Evolutionary conservation across 1,139 yeast genomes (phyloP), one percentile per base, ranked within the genome.

Genomic region (Diutina siamensis): DNA sequence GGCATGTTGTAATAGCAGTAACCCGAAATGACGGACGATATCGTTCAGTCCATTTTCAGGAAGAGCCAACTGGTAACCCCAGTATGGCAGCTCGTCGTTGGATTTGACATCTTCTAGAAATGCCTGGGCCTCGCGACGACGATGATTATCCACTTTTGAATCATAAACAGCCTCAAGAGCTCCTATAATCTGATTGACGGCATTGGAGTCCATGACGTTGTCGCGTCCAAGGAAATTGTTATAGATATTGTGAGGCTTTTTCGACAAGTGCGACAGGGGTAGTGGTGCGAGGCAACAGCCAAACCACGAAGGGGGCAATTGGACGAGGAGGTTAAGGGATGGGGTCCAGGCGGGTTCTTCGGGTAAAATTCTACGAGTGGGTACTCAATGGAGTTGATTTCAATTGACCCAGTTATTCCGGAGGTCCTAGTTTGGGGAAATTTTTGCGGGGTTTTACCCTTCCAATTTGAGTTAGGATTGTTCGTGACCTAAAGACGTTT

Each of bases 41-140:
- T 74, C 76, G 54, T 79, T 76, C 48, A 76, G 71, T 44, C 78
- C 76, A 51, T 80, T 80, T 44, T 76, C 76, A 8, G 72, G 71
- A 34, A 75, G 60, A 1, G 95, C 92, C 50, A 92, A 70, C 58
- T 84, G 89, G 63, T 82, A 89, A 1, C 98, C 98, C 92, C 95
- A 88, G 50, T 68, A 77, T 0, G 97, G 97, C 36, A 95, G 83
- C 58, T 88, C 94, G 13, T 82, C 85, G 51, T 83, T 80, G 40
- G 71, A 65, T 57, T 87, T 88, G 41, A 89, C 77, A 12, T 78
- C 67, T 55, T 88, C 96, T 40, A 92, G 68, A 54, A 87, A 85
- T 47, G 53, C 67, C 56, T 83, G 92, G 4, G 92, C 89, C 48
- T 78, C 77, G 47, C 76, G 74, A 50, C 94, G 70, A 49, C 76